Conservation (phyloP, 345 rosid species). For the Boechera stricta region DNA sequence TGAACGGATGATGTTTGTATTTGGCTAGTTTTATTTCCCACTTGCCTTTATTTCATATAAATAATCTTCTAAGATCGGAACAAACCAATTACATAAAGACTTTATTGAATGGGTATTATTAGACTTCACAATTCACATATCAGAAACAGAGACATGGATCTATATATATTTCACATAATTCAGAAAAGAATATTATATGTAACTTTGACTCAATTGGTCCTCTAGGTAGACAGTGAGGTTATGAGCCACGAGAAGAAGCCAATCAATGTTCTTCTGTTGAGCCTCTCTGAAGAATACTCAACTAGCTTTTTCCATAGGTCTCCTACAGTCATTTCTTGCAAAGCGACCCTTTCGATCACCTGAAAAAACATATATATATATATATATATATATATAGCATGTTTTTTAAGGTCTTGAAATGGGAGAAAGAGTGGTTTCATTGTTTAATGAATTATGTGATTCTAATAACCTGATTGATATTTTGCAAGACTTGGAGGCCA, state of each 20-base stretch:
- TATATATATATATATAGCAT: background rate
- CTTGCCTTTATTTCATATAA: background rate
- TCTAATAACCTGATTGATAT: slow-evolving; percentile 31
- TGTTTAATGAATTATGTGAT: background rate
- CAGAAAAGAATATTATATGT: background rate
- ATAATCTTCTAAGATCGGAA: background rate
- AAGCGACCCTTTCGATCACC: slow-evolving; percentile 26
- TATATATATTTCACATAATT: background rate
- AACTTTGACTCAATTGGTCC: background rate
- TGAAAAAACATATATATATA: background rate
- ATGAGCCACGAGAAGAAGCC: slow-evolving; percentile 47
- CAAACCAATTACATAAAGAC: slow-evolving; percentile 1
- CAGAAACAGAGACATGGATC: background rate
- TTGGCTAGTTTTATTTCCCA: background rate
- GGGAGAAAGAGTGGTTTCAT: background rate
- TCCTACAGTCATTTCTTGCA: slow-evolving; percentile 34
- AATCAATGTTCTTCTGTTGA: slow-evolving; percentile 28
- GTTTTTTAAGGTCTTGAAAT: background rate
- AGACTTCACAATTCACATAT: background rate
- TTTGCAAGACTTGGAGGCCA: slow-evolving; percentile 34
- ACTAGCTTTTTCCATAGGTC: slow-evolving; percentile 38
- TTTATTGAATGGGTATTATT: background rate
- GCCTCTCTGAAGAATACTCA: slow-evolving; percentile 41
- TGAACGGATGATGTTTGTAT: background rate
- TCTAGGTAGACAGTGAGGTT: slow-evolving; percentile 29